Evolutionary conservation across 768 basidiomycete species (phyloP).

Genomic region (Tricholoma bakamatsutake): DNA sequence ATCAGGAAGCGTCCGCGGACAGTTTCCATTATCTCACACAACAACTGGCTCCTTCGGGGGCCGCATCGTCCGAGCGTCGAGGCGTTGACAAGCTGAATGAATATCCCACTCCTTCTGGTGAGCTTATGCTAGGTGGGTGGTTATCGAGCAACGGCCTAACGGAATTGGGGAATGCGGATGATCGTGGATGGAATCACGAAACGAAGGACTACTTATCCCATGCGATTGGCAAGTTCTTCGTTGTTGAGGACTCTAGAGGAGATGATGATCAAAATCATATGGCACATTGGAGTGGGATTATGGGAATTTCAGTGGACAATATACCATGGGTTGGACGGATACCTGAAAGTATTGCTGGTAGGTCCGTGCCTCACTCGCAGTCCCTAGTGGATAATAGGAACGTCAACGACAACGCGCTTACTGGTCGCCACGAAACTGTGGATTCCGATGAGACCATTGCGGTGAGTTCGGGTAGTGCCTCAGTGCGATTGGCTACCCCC

Average conservation of each 20-base stretch:
- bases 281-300: constrained; percentile 57
- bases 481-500: constrained; percentile 22
- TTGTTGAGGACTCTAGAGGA: constrained; percentile 13
- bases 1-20: constrained; percentile 29
- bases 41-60: constrained; percentile 24
- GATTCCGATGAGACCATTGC: background rate
- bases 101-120: constrained; percentile 28
- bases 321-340: constrained; percentile 69
- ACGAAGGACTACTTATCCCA: constrained; percentile 26
- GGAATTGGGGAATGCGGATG: constrained; percentile 34
- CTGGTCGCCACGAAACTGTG: background rate
- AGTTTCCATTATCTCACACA: constrained; percentile 70
- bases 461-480: background rate
- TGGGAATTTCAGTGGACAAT: constrained; percentile 56
- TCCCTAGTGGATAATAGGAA: background rate
- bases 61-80: background rate
- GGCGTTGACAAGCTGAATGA: background rate
- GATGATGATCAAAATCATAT: constrained; percentile 39
- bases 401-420: background rate
- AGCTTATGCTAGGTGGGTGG: constrained; percentile 69
- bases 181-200: constrained; percentile 22
- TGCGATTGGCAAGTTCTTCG: constrained; percentile 51
- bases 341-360: constrained; percentile 41
- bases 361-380: constrained; percentile 18
- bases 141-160: constrained; percentile 28